These are phyloP conservation scores for Emmonsiellopsis sp. DNA, from an alignment of 2,329 filamentous ascomycete genomes.

Conservation along the genomic window DNA sequence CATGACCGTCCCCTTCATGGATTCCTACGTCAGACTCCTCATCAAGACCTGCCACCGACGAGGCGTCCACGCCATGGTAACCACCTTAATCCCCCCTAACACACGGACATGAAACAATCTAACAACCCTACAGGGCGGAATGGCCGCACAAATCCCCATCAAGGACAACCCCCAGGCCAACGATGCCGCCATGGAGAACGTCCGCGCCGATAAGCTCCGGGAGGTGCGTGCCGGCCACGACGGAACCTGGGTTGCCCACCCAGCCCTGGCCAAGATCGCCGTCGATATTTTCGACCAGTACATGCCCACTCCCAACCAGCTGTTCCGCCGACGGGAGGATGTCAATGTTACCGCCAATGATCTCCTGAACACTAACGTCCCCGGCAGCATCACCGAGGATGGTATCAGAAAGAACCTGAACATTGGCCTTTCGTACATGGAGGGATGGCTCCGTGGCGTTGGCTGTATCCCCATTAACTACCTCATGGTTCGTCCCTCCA, in stretches of 20 bases:
- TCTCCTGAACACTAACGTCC: conserved; percentile 95
- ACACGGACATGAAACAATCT: background rate
- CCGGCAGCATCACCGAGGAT: conserved; percentile 81
- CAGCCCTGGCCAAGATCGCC: conserved; percentile 79
- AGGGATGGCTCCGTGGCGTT: conserved; percentile 90
- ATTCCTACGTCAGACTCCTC: conserved; percentile 90
- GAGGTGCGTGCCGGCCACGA: conserved; percentile 94
- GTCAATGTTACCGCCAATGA: conserved; percentile 80
- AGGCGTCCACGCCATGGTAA: conserved; percentile 90
- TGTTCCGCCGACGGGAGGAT: conserved; percentile 83
- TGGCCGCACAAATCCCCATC: conserved; percentile 98
- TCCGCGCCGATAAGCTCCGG: conserved; percentile 90
- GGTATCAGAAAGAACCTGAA: conserved; percentile 97
- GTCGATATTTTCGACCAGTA: conserved; percentile 92
- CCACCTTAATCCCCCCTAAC: background rate
- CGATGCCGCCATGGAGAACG: conserved; percentile 85
- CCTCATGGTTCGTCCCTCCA: conserved; percentile 57
- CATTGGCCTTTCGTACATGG: conserved; percentile 96
- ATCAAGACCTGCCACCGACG: conserved; percentile 97
- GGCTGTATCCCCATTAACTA: conserved; percentile 97
- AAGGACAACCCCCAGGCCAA: conserved; percentile 89
- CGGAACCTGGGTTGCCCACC: conserved; percentile 95
- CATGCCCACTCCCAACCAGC: conserved; percentile 98
- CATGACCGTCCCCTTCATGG: conserved; percentile 98
- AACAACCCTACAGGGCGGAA: conserved; percentile 52